These are phyloP conservation scores for Volvox africanus DNA, from an alignment of 139 green algal species.

Conservation along the genomic window DNA sequence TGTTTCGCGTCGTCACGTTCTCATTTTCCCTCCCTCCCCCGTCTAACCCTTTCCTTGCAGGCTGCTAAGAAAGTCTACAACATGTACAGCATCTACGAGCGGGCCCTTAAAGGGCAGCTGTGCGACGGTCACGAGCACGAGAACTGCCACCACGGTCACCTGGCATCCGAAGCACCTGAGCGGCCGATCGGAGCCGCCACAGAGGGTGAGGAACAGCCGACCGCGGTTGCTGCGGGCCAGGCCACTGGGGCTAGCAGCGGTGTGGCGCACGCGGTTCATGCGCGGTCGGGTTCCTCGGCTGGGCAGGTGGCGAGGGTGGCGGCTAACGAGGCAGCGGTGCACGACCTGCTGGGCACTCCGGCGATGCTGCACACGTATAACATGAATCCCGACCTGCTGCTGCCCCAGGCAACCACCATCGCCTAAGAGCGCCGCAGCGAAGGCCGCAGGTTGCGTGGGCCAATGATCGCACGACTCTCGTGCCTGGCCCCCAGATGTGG, in stretches of 20 bases:
- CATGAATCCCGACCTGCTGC: conserved; percentile 37
- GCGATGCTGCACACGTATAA: conserved; percentile 41
- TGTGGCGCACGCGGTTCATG: not conserved
- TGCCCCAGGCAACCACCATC: conserved; percentile 49
- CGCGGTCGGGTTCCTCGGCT: not conserved
- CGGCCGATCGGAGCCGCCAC: not conserved
- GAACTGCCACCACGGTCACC: conserved; percentile 27
- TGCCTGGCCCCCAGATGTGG: too few relatives aligned
- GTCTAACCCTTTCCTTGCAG: conserved; percentile 6
- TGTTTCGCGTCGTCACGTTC: too few relatives aligned
- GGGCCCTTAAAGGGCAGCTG: conserved; percentile 17
- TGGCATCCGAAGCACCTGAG: not conserved
- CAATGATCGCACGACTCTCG: too few relatives aligned
- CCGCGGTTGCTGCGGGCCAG: not conserved
- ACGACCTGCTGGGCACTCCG: conserved; percentile 47
- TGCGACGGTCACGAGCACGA: conserved; percentile 23
- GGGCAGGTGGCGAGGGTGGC: not conserved
- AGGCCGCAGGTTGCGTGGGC: not conserved
- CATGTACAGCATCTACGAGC: conserved; percentile 56
- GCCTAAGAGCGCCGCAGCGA: not conserved
- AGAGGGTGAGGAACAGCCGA: not conserved
- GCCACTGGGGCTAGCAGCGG: not conserved
- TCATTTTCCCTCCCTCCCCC: too few relatives aligned
- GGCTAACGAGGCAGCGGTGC: not conserved
- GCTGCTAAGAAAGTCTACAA: conserved; percentile 37